A percentile compares a stretch with the other conserved stretches of the same genome.
These are phyloP conservation scores for Isabelozyma rhagii DNA, from an alignment of 805 yeast species.

Conservation along the genomic window DNA sequence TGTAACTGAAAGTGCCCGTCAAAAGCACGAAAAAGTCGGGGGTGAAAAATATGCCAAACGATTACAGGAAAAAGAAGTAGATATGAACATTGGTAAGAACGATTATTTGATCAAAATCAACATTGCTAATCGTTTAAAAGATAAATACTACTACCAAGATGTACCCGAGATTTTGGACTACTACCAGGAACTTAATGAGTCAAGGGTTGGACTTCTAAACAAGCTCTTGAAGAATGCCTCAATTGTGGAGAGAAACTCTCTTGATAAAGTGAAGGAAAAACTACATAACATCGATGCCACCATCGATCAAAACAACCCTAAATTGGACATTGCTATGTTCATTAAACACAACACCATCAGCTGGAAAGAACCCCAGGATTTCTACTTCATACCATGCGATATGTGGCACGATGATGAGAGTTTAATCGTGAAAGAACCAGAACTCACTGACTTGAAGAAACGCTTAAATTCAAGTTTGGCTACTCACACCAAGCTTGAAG, in stretches of 20 bases:
- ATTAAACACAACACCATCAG: slow-evolving; percentile 73
- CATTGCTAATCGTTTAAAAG: slow-evolving; percentile 86
- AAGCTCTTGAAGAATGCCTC: slow-evolving; percentile 61
- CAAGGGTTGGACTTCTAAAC: slow-evolving; percentile 69
- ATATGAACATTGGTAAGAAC: slow-evolving; percentile 89
- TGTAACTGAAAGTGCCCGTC: slow-evolving; percentile 74
- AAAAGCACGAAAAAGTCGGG: slow-evolving; percentile 60
- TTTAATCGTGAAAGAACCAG: slow-evolving; percentile 55
- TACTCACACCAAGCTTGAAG: slow-evolving; percentile 38
- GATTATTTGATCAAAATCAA: slow-evolving; percentile 75
- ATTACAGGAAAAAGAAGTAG: slow-evolving; percentile 59
- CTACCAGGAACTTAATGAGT: slow-evolving; percentile 79
- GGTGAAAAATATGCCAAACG: slow-evolving; percentile 52
- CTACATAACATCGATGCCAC: slow-evolving; percentile 52
- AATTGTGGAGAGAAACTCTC: slow-evolving; percentile 50
- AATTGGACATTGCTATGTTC: slow-evolving; percentile 83
- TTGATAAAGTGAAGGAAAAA: slow-evolving; percentile 46
- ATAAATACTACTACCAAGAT: slow-evolving; percentile 89
- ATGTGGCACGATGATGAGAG: slow-evolving; percentile 97
- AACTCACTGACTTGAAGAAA: slow-evolving; percentile 53
- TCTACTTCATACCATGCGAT: slow-evolving; percentile 79
- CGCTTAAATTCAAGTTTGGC: slow-evolving; percentile 41
- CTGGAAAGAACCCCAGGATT: slow-evolving; percentile 89
- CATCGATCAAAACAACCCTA: slow-evolving; percentile 67
- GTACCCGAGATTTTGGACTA: slow-evolving; percentile 86